These are phyloP conservation scores for Petunia secreta DNA, from an alignment of 257 asterid species.

Conservation along the genomic window DNA sequence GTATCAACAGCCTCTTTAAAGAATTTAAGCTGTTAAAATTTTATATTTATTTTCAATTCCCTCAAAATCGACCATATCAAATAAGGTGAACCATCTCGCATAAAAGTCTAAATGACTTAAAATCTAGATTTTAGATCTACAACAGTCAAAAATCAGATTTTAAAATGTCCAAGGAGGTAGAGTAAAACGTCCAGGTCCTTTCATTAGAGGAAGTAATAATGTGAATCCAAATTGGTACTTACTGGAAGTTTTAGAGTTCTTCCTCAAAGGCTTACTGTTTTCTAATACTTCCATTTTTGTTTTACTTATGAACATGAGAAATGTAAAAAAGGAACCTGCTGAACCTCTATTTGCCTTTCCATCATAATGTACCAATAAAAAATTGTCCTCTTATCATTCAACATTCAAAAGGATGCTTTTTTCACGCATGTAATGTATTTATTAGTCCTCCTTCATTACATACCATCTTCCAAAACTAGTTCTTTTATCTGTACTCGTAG, in stretches of 20 bases:
- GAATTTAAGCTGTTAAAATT: too few species aligned
- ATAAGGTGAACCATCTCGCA: neutral
- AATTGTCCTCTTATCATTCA: neutral
- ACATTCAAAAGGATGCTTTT: neutral
- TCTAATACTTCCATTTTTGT: neutral
- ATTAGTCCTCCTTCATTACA: too few species aligned
- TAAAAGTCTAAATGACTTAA: too few species aligned
- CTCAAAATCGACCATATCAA: too few species aligned
- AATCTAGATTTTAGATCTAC: neutral
- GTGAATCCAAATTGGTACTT: neutral
- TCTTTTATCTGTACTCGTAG: too few species aligned
- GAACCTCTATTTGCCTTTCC: neutral
- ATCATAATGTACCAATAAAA: too few species aligned
- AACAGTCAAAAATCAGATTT: neutral
- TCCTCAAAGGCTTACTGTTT: neutral
- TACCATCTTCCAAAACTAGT: too few species aligned
- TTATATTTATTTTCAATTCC: too few species aligned
- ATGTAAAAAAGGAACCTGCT: neutral
- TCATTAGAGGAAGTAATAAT: neutral
- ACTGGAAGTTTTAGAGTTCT: neutral
- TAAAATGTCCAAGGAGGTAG: neutral
- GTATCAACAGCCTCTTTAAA: too few species aligned
- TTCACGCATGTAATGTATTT: neutral
- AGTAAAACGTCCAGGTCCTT: neutral
- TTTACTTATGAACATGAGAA: neutral